Percentiles rank a stretch among this genome's conserved stretches.
These are phyloP conservation scores for Colletotrichum theobromicola DNA, from an alignment of 2,329 filamentous ascomycete species.

Conservation along the genomic window DNA sequence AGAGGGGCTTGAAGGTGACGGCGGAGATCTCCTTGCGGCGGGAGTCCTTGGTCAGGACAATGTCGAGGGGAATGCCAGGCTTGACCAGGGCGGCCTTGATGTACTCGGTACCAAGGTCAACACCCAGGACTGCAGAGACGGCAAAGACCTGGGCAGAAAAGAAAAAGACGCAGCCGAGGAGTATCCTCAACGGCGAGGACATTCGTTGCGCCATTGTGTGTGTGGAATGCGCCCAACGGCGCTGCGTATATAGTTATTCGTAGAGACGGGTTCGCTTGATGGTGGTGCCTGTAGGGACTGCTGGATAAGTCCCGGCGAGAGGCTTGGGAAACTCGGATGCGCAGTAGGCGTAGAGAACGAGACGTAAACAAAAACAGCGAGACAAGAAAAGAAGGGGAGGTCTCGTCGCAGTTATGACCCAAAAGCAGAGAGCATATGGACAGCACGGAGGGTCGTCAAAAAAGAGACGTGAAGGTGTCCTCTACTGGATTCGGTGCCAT, in stretches of 20 bases:
- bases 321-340: not conserved
- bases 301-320: conserved; percentile 4
- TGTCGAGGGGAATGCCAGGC: conserved; percentile 95
- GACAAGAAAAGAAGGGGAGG: not conserved
- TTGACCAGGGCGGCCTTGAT: conserved; percentile 97
- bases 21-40: conserved; percentile 93
- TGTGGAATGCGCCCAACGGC: conserved; percentile 23
- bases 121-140: conserved; percentile 79
- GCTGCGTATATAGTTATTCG: not conserved
- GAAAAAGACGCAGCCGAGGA: conserved; percentile 45
- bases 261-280: not conserved
- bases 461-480: conserved; percentile 19
- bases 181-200: conserved; percentile 40
- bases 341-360: not conserved
- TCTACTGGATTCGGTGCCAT: conserved; percentile 17
- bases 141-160: conserved; percentile 57
- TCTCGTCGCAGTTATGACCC: not conserved
- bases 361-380: not conserved
- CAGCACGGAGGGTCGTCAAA: not conserved
- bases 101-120: conserved; percentile 95
- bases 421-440: conserved; percentile 5
- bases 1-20: conserved; percentile 90
- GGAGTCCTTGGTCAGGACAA: conserved; percentile 97
- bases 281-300: not conserved
- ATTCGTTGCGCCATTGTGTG: conserved; percentile 36